These are phyloP conservation scores for Coprinopsis sp. DNA, from an alignment of 768 basidiomycete genomes.

Conservation along the genomic window DNA sequence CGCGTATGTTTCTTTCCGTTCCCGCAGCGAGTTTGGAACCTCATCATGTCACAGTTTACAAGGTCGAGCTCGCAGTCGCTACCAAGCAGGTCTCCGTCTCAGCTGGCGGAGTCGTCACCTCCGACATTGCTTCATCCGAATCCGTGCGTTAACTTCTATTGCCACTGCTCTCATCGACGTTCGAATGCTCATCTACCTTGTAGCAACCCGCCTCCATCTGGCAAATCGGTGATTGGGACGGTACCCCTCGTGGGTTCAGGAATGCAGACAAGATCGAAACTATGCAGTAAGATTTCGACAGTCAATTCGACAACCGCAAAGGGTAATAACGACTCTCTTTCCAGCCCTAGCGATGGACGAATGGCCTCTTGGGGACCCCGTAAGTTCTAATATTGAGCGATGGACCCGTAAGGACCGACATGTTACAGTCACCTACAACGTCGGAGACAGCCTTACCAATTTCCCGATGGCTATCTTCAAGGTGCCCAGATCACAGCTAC, in stretches of 20 bases:
- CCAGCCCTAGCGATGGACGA: conserved; percentile 30
- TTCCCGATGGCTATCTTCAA: conserved; percentile 38
- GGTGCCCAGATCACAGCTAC: too few species aligned
- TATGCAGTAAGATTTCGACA: conserved; percentile 27
- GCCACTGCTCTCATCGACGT: background rate
- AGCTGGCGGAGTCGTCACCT: conserved; percentile 21
- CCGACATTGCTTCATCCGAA: conserved; percentile 29
- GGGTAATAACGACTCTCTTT: background rate
- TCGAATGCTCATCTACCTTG: background rate
- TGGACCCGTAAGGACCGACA: background rate
- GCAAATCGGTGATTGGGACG: conserved; percentile 35
- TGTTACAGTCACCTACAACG: conserved; percentile 26
- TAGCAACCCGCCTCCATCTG: conserved; percentile 28
- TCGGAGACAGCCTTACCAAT: conserved; percentile 20
- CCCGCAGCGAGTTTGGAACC: background rate
- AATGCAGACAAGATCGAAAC: conserved; percentile 34
- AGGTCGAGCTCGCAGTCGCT: conserved; percentile 29
- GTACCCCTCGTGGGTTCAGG: conserved; percentile 32
- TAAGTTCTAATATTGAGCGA: conserved; percentile 6
- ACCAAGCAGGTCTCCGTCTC: conserved; percentile 21
- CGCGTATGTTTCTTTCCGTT: conserved; percentile 20
- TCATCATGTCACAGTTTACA: conserved; percentile 26
- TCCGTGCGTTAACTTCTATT: conserved; percentile 15
- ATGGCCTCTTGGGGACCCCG: conserved; percentile 32
- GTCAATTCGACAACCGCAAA: background rate